Evolutionary conservation across 805 yeast genomes (phyloP), one percentile per base, ranked within the genome.

Genomic region (Starmerella bacillaris): DNA sequence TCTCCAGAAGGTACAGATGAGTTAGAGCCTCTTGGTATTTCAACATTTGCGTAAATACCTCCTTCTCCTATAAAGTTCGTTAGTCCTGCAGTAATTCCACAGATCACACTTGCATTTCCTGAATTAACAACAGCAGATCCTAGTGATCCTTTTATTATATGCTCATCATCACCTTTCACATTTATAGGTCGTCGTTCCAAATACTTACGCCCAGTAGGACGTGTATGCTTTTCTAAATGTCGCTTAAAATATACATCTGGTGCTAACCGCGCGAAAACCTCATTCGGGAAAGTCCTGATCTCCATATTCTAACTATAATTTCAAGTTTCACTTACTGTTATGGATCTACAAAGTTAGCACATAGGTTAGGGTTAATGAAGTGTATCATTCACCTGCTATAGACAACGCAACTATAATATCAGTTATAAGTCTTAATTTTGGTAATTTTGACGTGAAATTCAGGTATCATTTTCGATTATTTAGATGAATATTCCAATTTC

Each of bases 211-310:
- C 55, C 55, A 31, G 73, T 69, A 7, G 94, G 94, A 42, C 95
- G 72, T 17, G 76, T 50, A 0, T 89, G 86, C 15, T 71, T 59
- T 15, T 75, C 66, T 12, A 84, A 53, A 53, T 82, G 92, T 49
- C 92, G 67, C 51, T 78, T 77, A 30, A 84, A 61, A 4, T 86
- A 77, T 11, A 78, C 52, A 37, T 80, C 93, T 1, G 95, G 94
- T 2, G 92, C 80, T 24, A 84, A 68, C 35, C 89, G 61, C 1
- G 89, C 83, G 29, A 84, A 60, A 8, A 82, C 80, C 18, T 74
- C 77, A 1, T 94, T 86, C 1, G 89, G 74, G 52, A 83, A 82
- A 4, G 69, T 59, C 24, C 77, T 62, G 11, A 75, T 66, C 29
- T 59, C 53, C 44, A 41, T 29, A 12, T 22, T 12, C n/a, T 22